These are phyloP conservation scores for Monascus ruber DNA, from an alignment of 2,329 filamentous ascomycete species.

Conservation along the genomic window DNA sequence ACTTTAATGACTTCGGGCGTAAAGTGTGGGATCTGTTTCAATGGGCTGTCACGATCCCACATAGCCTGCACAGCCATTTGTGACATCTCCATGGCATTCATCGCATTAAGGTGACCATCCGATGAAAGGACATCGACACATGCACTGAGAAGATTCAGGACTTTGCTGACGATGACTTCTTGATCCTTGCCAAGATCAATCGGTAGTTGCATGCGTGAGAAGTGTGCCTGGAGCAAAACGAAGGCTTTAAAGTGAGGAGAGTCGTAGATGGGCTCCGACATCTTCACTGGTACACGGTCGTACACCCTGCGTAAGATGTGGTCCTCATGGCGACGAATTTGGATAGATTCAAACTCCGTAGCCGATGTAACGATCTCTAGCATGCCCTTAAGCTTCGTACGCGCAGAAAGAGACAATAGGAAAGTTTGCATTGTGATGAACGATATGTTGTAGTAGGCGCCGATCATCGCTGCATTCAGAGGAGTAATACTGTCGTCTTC, in stretches of 20 bases:
- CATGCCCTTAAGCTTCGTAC: slow-evolving; percentile 92
- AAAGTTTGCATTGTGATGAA: slow-evolving; percentile 99
- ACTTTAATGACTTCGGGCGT: slow-evolving; percentile 70
- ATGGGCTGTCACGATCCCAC: slow-evolving; percentile 94
- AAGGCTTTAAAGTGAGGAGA: slow-evolving; percentile 98
- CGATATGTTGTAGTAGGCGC: slow-evolving; percentile 97
- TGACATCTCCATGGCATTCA: slow-evolving; percentile 98
- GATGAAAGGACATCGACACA: slow-evolving; percentile 92
- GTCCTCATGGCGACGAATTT: slow-evolving; percentile 88
- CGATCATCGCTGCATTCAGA: slow-evolving; percentile 94
- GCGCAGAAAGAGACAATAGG: slow-evolving; percentile 73
- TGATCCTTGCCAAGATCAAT: slow-evolving; percentile 95
- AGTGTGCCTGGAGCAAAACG: slow-evolving; percentile 92
- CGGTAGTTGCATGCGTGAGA: slow-evolving; percentile 91
- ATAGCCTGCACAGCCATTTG: slow-evolving; percentile 98
- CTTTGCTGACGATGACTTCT: slow-evolving; percentile 72
- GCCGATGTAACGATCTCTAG: slow-evolving; percentile 95
- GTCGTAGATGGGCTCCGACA: slow-evolving; percentile 73
- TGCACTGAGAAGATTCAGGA: slow-evolving; percentile 78
- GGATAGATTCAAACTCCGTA: slow-evolving; percentile 89
- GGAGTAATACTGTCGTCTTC: slow-evolving; percentile 83
- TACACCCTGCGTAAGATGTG: slow-evolving; percentile 81
- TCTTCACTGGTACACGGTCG: slow-evolving; percentile 88
- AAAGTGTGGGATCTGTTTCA: slow-evolving; percentile 98
- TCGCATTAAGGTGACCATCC: slow-evolving; percentile 90